Conservation (phyloP, 2,329 filamentous ascomycete species). For the Zasmidium cellare region DNA sequence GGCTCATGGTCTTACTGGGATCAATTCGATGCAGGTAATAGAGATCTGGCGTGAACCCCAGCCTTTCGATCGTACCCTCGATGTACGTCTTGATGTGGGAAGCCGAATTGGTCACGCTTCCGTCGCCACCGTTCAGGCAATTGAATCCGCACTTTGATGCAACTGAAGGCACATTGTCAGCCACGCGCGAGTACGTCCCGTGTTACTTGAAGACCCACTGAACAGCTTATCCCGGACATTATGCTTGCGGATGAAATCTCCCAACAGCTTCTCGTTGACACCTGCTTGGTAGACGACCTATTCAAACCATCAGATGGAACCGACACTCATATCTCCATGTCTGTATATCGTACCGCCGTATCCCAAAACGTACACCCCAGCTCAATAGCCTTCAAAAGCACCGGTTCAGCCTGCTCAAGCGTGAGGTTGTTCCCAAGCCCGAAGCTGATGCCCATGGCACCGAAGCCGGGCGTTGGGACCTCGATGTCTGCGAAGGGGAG, state of each 20-base stretch:
- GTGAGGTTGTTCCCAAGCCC: constrained; percentile 45
- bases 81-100: constrained; percentile 51
- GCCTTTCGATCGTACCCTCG: constrained; percentile 50
- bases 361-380: constrained; percentile 32
- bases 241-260: constrained; percentile 54
- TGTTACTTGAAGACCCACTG: constrained; percentile 34
- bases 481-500: constrained; percentile 13
- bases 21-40: constrained; percentile 47
- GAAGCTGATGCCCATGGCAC: constrained; percentile 52
- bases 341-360: constrained; percentile 20
- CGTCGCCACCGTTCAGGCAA: constrained; percentile 32
- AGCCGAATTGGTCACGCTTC: constrained; percentile 45
- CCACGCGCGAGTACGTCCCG: too few relatives aligned
- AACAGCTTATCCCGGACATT: constrained; percentile 54
- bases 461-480: constrained; percentile 44
- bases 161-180: constrained; percentile 32
- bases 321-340: too few relatives aligned
- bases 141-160: constrained; percentile 52
- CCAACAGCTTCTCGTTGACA: constrained; percentile 52
- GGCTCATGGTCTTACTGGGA: constrained; percentile 41
- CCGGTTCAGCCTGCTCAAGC: constrained; percentile 50
- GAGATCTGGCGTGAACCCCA: constrained; percentile 48
- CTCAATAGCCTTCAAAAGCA: constrained; percentile 50
- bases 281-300: constrained; percentile 50
- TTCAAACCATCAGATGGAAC: not conserved